A percentile compares a stretch with the other conserved stretches of the same genome.
Evolutionary conservation across 768 basidiomycete species (phyloP).

Genomic region (Lentinula guzmanii): DNA sequence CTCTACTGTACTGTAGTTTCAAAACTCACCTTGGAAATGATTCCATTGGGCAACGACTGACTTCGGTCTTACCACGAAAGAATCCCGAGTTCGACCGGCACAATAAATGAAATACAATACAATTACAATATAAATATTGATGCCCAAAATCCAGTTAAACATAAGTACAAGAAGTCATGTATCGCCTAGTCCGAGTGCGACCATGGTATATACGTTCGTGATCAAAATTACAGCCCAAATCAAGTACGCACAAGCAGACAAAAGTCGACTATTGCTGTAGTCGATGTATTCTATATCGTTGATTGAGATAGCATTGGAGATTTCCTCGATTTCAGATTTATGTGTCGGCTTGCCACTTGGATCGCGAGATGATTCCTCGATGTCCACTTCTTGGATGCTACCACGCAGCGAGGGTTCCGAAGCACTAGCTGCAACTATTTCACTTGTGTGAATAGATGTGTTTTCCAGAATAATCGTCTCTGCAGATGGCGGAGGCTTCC

Average conservation of each 20-base stretch:
- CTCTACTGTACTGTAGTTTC: background rate
- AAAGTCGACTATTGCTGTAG: conserved; percentile 30
- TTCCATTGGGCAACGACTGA: background rate
- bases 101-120: background rate
- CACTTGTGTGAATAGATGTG: background rate
- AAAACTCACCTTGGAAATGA: background rate
- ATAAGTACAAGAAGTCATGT: background rate
- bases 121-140: background rate
- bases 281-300: conserved; percentile 22
- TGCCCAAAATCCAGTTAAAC: background rate
- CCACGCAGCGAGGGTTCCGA: background rate
- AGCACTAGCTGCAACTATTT: background rate
- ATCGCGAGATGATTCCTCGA: background rate
- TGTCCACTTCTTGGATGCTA: background rate
- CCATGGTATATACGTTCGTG: conserved; percentile 50
- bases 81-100: background rate
- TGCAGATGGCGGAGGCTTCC: conserved; percentile 20
- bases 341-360: background rate
- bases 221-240: conserved; percentile 42
- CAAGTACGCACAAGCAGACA: conserved; percentile 36
- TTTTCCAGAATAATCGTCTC: background rate
- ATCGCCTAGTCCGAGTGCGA: conserved; percentile 30
- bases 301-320: conserved; percentile 2
- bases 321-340: background rate
- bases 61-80: background rate